Conservation (phyloP, 2,329 filamentous ascomycete species). For the Fusarium acutatum region DNA sequence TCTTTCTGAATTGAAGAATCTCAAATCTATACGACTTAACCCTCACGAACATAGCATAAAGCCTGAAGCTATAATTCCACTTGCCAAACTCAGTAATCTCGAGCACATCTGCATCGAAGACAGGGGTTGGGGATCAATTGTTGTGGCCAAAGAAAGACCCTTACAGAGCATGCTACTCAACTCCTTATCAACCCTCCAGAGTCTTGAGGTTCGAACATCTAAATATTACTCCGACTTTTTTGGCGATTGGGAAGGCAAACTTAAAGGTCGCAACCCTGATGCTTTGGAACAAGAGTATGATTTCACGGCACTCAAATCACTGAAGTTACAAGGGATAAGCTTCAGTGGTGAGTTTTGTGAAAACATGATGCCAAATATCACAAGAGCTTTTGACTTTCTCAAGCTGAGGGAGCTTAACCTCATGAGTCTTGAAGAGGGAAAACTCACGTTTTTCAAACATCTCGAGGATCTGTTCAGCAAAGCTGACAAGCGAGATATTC, state of each 20-base stretch:
- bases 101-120: background rate
- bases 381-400: background rate
- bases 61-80: rapidly evolving
- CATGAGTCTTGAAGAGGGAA: rapidly evolving
- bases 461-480: background rate
- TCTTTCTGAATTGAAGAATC: background rate
- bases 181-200: background rate
- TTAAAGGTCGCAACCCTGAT: background rate
- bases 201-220: background rate
- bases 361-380: rapidly evolving
- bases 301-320: background rate
- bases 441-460: background rate
- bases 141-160: background rate
- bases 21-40: background rate
- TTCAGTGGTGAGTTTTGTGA: rapidly evolving
- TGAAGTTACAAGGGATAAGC: rapidly evolving
- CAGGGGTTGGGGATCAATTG: background rate
- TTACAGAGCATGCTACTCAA: background rate
- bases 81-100: background rate
- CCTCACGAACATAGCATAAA: rapidly evolving
- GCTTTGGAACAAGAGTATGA: background rate
- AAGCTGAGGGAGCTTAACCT: background rate
- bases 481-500: background rate
- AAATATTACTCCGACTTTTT: background rate
- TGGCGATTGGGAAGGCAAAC: background rate